Evolutionary conservation across 768 basidiomycete genomes (phyloP).

Genomic region (Austroboletus festivus): DNA sequence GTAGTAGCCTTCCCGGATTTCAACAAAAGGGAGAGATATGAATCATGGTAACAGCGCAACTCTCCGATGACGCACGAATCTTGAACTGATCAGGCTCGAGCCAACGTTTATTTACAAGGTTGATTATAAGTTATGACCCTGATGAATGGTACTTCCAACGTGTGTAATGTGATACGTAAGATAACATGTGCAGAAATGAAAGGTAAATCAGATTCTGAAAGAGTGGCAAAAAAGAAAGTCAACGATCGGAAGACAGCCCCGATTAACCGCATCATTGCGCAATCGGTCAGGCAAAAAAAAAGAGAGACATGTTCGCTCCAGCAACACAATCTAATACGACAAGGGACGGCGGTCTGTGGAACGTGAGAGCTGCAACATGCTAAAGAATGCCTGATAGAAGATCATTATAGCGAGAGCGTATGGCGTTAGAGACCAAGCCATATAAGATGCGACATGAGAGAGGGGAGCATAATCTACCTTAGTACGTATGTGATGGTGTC

Average conservation of each 20-base stretch:
- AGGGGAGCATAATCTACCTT: constrained; percentile 24
- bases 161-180: background rate
- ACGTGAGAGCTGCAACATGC: constrained; percentile 1
- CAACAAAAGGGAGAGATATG: too few relatives aligned
- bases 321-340: constrained; percentile 2
- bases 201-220: background rate
- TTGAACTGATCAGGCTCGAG: too few relatives aligned
- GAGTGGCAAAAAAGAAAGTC: background rate
- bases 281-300: constrained; percentile 1
- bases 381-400: constrained; percentile 9
- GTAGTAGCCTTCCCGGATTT: too few relatives aligned
- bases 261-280: constrained; percentile 3
- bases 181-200: background rate
- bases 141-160: background rate
- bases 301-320: background rate
- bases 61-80: too few relatives aligned
- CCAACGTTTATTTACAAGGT: background rate
- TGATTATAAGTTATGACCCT: too few relatives aligned
- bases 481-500: constrained; percentile 29
- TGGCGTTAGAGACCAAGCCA: constrained; percentile 13
- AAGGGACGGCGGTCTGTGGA: constrained; percentile 6
- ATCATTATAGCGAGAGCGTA: constrained; percentile 19
- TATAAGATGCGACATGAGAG: constrained; percentile 22
- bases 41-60: too few relatives aligned
- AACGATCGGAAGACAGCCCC: background rate